Conservation (phyloP, 352 stramenopile species). For the Pythium myriotylum region DNA sequence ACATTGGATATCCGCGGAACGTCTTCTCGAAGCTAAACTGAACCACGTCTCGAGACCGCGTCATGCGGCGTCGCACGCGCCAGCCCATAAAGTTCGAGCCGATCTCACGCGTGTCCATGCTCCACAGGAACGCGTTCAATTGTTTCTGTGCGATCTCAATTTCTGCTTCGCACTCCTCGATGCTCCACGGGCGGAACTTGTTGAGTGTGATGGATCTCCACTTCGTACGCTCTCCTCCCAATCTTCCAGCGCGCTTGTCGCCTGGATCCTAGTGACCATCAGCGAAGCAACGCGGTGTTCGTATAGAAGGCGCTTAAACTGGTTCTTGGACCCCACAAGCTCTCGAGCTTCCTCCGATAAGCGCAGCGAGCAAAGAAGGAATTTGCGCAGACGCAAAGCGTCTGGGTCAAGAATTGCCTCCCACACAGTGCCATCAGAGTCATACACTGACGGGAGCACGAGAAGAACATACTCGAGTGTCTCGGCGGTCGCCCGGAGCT, state of each 20-base stretch:
- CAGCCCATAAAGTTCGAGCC: not conserved
- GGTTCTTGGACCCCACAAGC: not conserved
- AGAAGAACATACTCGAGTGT: not conserved
- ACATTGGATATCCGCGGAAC: not conserved
- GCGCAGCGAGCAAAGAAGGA: not conserved
- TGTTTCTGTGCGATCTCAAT: not conserved
- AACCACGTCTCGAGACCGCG: not conserved
- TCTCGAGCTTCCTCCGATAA: not conserved
- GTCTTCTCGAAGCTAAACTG: not conserved
- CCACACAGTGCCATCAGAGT: conserved; percentile 7
- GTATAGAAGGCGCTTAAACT: not conserved
- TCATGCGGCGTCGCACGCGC: not conserved
- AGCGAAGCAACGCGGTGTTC: not conserved
- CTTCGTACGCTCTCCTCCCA: not conserved
- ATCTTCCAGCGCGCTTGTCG: not conserved
- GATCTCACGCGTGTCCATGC: not conserved
- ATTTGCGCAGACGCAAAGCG: not conserved
- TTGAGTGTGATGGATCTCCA: not conserved
- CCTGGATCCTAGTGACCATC: not conserved
- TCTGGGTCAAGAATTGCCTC: conserved; percentile 6
- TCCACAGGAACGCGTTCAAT: not conserved
- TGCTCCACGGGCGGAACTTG: not conserved
- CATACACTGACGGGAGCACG: not conserved
- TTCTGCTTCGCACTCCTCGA: not conserved
- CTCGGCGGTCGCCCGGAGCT: not conserved